Conservation (phyloP, 306 rosid species). For the Corylus americana region DNA sequence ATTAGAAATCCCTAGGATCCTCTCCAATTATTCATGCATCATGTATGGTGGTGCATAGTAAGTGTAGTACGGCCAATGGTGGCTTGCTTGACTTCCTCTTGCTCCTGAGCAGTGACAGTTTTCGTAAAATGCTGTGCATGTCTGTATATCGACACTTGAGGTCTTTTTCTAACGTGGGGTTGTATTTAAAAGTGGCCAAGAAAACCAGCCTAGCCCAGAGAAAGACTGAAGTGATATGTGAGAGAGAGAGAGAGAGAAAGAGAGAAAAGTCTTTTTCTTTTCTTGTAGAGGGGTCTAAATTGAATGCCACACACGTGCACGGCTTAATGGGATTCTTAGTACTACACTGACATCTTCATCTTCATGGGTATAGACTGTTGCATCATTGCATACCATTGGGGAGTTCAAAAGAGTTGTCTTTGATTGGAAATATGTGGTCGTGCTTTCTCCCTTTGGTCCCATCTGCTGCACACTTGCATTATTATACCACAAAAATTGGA, state of each 20-base stretch:
- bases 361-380: slow-evolving; percentile 8
- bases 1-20: no score
- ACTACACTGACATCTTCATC: neutral
- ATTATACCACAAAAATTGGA: neutral
- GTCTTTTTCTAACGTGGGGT: slow-evolving; percentile 35
- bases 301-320: slow-evolving; percentile 51
- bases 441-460: neutral
- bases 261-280: slow-evolving; percentile 18
- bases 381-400: slow-evolving; percentile 23
- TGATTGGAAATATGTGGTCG: slow-evolving; percentile 10
- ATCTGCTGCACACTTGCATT: neutral
- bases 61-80: neutral
- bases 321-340: slow-evolving; percentile 10
- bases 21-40: slow-evolving; percentile 13
- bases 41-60: neutral
- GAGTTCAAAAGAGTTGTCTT: slow-evolving; percentile 15
- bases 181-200: slow-evolving; percentile 29
- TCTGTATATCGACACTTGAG: slow-evolving; percentile 26
- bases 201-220: slow-evolving; percentile 36
- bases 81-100: neutral
- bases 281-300: slow-evolving; percentile 3
- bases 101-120: slow-evolving; percentile 9
- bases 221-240: slow-evolving; percentile 24
- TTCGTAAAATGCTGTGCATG: slow-evolving; percentile 17
- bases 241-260: neutral